phyloP scores from a whole-genome alignment of 2,329 filamentous ascomycete genomes.

The Ceratocystiopsis brevicomis region DNA sequence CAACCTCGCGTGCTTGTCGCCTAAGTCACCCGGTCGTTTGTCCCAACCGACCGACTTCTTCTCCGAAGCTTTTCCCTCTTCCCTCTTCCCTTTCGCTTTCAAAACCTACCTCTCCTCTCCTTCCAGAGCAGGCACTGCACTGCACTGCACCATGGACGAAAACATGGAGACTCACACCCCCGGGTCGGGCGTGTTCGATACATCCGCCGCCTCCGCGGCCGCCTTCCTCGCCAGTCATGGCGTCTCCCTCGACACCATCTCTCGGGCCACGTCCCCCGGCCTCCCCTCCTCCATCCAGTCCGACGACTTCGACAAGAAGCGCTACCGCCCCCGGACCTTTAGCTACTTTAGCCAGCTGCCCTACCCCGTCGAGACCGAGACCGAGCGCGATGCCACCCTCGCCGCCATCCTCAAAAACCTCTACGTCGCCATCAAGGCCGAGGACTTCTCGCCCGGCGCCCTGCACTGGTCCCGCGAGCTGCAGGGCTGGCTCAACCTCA shows the following conservation, averaged over 20 bases:
- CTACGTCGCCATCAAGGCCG: constrained; percentile 76
- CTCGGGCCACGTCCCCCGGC: constrained; percentile 72
- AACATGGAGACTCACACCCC: constrained; percentile 10
- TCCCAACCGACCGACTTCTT: neutral
- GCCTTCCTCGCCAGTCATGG: constrained; percentile 19
- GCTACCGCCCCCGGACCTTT: constrained; percentile 76
- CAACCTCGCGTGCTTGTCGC: no score
- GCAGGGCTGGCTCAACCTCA: constrained; percentile 83
- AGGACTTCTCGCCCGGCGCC: constrained; percentile 85
- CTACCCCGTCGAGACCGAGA: constrained; percentile 67
- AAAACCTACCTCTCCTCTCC: neutral
- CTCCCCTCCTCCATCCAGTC: constrained; percentile 30
- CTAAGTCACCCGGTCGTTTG: no score
- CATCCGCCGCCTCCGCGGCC: constrained; percentile 18
- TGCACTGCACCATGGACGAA: constrained; percentile 17
- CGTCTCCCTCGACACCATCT: constrained; percentile 47
- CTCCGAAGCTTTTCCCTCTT: neutral
- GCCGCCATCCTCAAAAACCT: constrained; percentile 82
- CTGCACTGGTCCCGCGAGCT: constrained; percentile 96
- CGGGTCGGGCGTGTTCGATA: constrained; percentile 17
- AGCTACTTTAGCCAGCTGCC: constrained; percentile 83
- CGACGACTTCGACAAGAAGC: constrained; percentile 35
- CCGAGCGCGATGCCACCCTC: constrained; percentile 58
- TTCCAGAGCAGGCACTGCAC: neutral
- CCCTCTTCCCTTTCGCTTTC: no score